Percentiles rank a stretch among this genome's conserved stretches.
phyloP scores from a whole-genome alignment of 2,329 filamentous ascomycete species.

The Arthroderma sp. region DNA sequence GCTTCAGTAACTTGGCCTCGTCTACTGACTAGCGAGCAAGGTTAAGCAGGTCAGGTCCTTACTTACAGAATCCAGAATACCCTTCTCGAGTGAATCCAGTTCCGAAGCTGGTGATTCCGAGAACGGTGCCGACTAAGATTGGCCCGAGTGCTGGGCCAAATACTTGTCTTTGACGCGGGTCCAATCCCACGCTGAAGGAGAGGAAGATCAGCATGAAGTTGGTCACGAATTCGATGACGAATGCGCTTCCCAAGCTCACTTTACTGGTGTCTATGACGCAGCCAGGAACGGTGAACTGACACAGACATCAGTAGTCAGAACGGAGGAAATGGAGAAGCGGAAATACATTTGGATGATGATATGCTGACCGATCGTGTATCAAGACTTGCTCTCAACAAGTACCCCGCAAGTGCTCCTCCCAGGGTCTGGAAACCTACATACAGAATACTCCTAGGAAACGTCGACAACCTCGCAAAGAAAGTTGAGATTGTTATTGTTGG shows the following conservation, averaged over 20 bases:
- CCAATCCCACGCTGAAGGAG: slow-evolving; percentile 40
- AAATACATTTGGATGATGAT: neutral
- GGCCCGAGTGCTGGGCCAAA: slow-evolving; percentile 39
- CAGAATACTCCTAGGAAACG: slow-evolving; percentile 35
- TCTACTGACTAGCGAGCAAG: neutral
- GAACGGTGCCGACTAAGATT: slow-evolving; percentile 33
- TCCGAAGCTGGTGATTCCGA: slow-evolving; percentile 26
- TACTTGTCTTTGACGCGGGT: slow-evolving; percentile 37
- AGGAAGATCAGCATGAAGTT: slow-evolving; percentile 36
- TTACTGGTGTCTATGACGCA: slow-evolving; percentile 25
- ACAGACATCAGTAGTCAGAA: neutral
- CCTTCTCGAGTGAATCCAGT: slow-evolving; percentile 28
- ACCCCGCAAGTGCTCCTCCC: slow-evolving; percentile 34
- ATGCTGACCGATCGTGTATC: slow-evolving; percentile 14
- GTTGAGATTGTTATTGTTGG: slow-evolving; percentile 42
- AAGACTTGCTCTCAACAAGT: slow-evolving; percentile 27
- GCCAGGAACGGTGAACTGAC: slow-evolving; percentile 22
- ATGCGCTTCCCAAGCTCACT: slow-evolving; percentile 28
- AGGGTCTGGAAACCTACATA: slow-evolving; percentile 35
- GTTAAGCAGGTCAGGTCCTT: neutral
- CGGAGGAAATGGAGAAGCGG: slow-evolving; percentile 16
- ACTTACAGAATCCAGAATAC: slow-evolving; percentile 28
- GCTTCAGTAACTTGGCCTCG: neutral
- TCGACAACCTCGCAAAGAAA: slow-evolving; percentile 38
- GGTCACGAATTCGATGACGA: slow-evolving; percentile 37